Conservation (phyloP, 805 yeast species). For the Clavispora carvajalis region DNA sequence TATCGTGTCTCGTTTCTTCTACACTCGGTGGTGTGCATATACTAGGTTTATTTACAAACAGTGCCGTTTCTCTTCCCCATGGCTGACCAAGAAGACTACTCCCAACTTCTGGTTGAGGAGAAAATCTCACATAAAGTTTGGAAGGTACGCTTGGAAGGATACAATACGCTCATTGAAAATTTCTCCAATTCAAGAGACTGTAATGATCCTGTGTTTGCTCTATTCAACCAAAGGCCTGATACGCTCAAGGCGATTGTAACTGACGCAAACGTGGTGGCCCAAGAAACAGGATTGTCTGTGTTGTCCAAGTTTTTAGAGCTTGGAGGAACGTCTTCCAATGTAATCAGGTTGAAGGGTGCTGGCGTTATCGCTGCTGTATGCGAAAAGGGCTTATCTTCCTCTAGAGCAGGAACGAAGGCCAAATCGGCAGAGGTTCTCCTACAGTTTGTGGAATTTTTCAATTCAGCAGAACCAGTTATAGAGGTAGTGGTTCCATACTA, state of each 20-base stretch:
- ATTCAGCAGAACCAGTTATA: constrained; percentile 58
- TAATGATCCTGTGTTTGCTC: constrained; percentile 49
- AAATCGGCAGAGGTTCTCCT: constrained; percentile 59
- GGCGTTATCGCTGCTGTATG: constrained; percentile 49
- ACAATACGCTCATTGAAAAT: constrained; percentile 53
- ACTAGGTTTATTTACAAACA: constrained; percentile 9
- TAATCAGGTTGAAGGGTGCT: constrained; percentile 35
- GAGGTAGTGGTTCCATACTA: constrained; percentile 62
- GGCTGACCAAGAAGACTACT: constrained; percentile 47
- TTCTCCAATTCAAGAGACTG: constrained; percentile 53
- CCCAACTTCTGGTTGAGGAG: constrained; percentile 59
- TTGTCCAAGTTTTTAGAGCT: constrained; percentile 49
- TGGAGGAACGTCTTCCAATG: constrained; percentile 44
- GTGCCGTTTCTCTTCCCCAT: not conserved
- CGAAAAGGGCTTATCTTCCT: constrained; percentile 77
- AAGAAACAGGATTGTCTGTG: constrained; percentile 69
- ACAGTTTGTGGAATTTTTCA: constrained; percentile 55
- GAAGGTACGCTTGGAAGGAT: constrained; percentile 83
- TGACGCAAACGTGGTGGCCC: constrained; percentile 88
- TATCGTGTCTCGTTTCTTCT: too few species aligned
- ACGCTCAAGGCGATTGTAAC: constrained; percentile 53
- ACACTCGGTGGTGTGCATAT: not conserved
- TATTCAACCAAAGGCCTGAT: constrained; percentile 49
- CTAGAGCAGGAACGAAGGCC: constrained; percentile 69
- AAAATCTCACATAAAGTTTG: constrained; percentile 50